phyloP scores from a whole-genome alignment of 345 rosid species.

The Trapa bicornis region DNA sequence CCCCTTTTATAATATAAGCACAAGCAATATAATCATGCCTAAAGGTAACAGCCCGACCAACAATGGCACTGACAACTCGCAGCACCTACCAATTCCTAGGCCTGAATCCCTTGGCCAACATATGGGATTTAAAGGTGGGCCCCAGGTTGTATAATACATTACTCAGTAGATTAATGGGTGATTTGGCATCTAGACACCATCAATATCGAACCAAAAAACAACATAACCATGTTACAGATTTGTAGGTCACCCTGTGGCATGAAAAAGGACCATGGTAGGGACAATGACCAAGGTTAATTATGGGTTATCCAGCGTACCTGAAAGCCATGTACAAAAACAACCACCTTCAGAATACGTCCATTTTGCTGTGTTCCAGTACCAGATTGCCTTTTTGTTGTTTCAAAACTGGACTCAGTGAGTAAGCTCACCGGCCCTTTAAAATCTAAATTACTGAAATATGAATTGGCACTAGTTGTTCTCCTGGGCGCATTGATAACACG shows the following conservation, averaged over 20 bases:
- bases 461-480: slow-evolving; percentile 65
- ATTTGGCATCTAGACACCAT: too few species aligned
- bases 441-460: slow-evolving; percentile 58
- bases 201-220: too few species aligned
- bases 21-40: too few species aligned
- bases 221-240: too few species aligned
- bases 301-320: slow-evolving; percentile 41
- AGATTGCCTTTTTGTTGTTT: slow-evolving; percentile 22
- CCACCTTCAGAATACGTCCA: slow-evolving; percentile 50
- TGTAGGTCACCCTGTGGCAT: not conserved
- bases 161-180: too few species aligned
- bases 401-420: slow-evolving; percentile 16
- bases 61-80: too few species aligned
- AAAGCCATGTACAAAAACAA: slow-evolving; percentile 89
- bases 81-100: too few species aligned
- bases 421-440: slow-evolving; percentile 26
- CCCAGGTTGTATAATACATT: too few species aligned
- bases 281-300: not conserved
- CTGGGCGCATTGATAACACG: slow-evolving; percentile 79
- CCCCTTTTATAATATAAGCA: too few species aligned
- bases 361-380: slow-evolving; percentile 17
- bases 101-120: too few species aligned
- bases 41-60: too few species aligned
- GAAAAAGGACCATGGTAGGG: not conserved
- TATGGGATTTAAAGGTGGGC: too few species aligned